Evolutionary conservation across 805 yeast species (phyloP).

Genomic region (Priceomyces carsonii): DNA sequence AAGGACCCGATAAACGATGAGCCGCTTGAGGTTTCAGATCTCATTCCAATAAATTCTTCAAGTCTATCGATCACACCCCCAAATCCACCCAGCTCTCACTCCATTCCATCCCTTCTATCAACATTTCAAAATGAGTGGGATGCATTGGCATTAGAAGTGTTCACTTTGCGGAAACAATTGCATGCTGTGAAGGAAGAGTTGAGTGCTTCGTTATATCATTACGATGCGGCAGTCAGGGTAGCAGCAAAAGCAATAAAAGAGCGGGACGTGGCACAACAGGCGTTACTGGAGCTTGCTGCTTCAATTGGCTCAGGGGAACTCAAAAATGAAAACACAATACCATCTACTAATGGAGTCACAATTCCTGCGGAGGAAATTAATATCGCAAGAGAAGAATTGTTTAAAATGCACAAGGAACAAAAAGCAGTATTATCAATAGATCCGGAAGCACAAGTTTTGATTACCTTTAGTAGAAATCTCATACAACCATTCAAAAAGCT

Average conservation of each 20-base stretch:
- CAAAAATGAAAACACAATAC: conserved; percentile 4
- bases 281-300: conserved; percentile 56
- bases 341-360: conserved; percentile 4
- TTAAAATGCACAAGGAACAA: conserved; percentile 35
- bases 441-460: conserved; percentile 12
- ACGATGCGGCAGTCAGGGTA: conserved; percentile 89
- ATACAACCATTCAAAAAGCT: conserved; percentile 14
- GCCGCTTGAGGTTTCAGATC: conserved; percentile 56
- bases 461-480: conserved; percentile 9
- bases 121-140: conserved; percentile 90
- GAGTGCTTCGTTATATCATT: conserved; percentile 75
- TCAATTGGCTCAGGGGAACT: conserved; percentile 32
- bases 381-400: conserved; percentile 33
- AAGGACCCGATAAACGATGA: conserved; percentile 77
- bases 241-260: conserved; percentile 76
- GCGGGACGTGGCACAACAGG: conserved; percentile 69
- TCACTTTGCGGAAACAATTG: conserved; percentile 72
- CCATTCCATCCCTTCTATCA: conserved; percentile 77
- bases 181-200: conserved; percentile 67
- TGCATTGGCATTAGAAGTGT: conserved; percentile 76
- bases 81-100: conserved; percentile 51
- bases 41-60: conserved; percentile 41
- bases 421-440: conserved; percentile 23
- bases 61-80: conserved; percentile 30
- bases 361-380: conserved; percentile 23